Evolutionary conservation across 805 yeast genomes (phyloP), one percentile per base, ranked within the genome.

Genomic region (Metschnikowia hibisci): DNA sequence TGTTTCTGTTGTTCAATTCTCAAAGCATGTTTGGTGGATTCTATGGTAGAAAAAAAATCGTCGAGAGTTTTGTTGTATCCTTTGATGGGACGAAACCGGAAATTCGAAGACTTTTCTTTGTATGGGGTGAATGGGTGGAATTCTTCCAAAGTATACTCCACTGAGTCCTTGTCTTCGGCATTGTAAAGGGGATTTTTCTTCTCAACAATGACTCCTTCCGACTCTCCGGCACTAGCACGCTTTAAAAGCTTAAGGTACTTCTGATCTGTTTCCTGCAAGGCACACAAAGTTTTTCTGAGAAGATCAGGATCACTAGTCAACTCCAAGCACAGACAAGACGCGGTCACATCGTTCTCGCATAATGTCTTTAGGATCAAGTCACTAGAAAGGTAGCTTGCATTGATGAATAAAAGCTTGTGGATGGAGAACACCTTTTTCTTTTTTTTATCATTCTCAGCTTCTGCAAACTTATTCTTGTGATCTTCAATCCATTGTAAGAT

Each of bases 41-140:
- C 96, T 12, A 90, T 69, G 0, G 91, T 81, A 0, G 96, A 87
- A 59, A 86, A 91, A 57, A 86, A 91, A 32, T 68, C 71, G 62
- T 91, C 99, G 15, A 91, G 73, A 0, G 97, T 83, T 45, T 77
- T 76, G 57, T 88, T 90, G 61, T 88, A 91, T 0, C 93, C 89
- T 6, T 67, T 62, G 11, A 80, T 63, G 14, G 66, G 68, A 2
- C 75, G 68, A 15, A 81, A 56, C 16, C 67, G 64, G 39, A 56
- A 61, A 12, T 54, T 51, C n/a, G 38, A 50, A 1, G 46, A 54
- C 8, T 64, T 61, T 4, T 38, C 35, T 39, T 74, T 63, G 42
- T 57, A 55, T 2, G 89, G 88, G 36, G 63, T 52, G 57, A 81
- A 84, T 0, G 91, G 90, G 55, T 81, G 85, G 55, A 82, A 84